Conservation (phyloP, 108 stramenopile species). For the Hondaea fermentalgiana region DNA sequence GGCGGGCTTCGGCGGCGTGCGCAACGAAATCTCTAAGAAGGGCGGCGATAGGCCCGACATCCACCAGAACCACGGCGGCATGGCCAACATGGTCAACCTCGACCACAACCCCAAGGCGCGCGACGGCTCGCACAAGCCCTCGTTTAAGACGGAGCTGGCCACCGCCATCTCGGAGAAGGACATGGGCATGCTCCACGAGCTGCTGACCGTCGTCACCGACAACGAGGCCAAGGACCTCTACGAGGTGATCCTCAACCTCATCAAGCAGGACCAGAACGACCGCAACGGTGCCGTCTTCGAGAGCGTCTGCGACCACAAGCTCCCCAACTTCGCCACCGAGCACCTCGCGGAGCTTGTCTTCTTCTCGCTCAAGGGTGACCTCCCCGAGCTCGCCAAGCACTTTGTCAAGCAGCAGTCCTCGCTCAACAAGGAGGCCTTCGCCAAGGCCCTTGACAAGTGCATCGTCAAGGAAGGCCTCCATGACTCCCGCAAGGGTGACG, state of each 20-base stretch:
- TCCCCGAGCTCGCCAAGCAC: neutral
- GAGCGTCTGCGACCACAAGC: neutral
- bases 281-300: neutral
- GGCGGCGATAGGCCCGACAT: neutral
- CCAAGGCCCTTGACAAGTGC: neutral
- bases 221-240: neutral
- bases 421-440: neutral
- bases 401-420: neutral
- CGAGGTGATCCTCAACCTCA: neutral
- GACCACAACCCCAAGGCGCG: neutral
- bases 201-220: neutral
- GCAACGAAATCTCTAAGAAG: neutral
- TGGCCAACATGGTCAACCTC: neutral
- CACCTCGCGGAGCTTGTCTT: neutral
- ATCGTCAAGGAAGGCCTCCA: neutral
- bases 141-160: neutral
- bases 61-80: neutral
- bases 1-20: neutral
- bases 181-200: conserved; percentile 9
- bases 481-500: neutral
- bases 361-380: neutral
- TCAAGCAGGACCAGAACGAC: neutral
- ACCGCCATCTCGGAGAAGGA: neutral
- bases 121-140: neutral
- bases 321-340: conserved; percentile 23